Percentiles rank a stretch among this genome's conserved stretches.
These are phyloP conservation scores for Fusarium goolgardi DNA, from an alignment of 2,329 filamentous ascomycete genomes.

Conservation along the genomic window DNA sequence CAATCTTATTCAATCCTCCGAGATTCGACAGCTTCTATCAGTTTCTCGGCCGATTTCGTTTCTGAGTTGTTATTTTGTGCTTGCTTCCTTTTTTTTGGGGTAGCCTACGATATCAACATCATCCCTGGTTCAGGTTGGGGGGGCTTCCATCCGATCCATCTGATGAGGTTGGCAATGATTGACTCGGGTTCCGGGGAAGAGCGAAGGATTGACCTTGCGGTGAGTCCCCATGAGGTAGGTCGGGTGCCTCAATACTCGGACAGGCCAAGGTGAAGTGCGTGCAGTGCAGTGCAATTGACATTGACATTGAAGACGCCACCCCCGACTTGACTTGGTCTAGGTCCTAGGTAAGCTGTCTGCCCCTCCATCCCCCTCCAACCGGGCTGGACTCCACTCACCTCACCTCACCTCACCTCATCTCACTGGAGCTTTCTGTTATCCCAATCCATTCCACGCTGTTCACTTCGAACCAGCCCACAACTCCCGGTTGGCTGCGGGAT, in stretches of 20 bases:
- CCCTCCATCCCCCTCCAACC: conserved; percentile 27
- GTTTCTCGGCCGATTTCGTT: conserved; percentile 22
- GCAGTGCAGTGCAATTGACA: conserved; percentile 10
- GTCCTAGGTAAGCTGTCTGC: conserved; percentile 24
- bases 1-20: conserved; percentile 24
- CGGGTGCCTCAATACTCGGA: conserved; percentile 10
- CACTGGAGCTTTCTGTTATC: conserved; percentile 24
- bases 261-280: conserved; percentile 30
- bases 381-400: conserved; percentile 21
- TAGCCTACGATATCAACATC: conserved; percentile 16
- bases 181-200: conserved; percentile 38
- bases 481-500: conserved; percentile 41
- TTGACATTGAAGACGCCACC: conserved; percentile 30
- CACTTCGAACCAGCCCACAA: conserved; percentile 30
- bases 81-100: conserved; percentile 23
- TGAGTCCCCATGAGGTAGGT: conserved; percentile 20
- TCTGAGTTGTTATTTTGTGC: conserved; percentile 1
- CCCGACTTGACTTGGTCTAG: conserved; percentile 31
- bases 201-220: conserved; percentile 34
- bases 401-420: conserved; percentile 22
- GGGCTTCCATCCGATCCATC: conserved; percentile 1
- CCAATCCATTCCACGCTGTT: conserved; percentile 21
- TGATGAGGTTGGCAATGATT: conserved; percentile 33
- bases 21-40: conserved; percentile 16
- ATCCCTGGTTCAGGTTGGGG: conserved; percentile 15